Conservation (phyloP, 192 early-diverging fungal species). For the Coemansia sp. region DNA sequence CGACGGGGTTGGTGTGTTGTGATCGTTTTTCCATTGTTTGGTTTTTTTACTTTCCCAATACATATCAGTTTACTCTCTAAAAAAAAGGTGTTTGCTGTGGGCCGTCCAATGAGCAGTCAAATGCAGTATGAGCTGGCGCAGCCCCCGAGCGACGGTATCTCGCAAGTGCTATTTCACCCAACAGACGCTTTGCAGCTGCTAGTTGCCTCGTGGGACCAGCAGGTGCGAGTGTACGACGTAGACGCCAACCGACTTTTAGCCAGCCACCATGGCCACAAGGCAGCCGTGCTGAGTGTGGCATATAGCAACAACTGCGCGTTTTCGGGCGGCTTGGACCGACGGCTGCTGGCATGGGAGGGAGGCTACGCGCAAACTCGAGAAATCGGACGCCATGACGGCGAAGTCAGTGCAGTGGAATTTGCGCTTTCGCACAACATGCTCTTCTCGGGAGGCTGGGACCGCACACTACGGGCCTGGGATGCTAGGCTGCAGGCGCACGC, state of each 20-base stretch:
- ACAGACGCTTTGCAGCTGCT: constrained; percentile 64
- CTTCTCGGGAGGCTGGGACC: constrained; percentile 93
- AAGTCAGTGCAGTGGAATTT: constrained; percentile 68
- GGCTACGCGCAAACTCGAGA: constrained; percentile 53
- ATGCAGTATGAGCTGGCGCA: constrained; percentile 70
- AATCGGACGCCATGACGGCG: constrained; percentile 79
- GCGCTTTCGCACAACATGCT: constrained; percentile 55
- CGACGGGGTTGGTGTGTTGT: no score
- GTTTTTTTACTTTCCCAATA: background rate
- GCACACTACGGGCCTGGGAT: constrained; percentile 63
- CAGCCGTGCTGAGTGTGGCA: constrained; percentile 75
- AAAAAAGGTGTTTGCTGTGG: background rate
- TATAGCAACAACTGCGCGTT: constrained; percentile 63
- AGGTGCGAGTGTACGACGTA: constrained; percentile 80
- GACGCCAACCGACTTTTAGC: constrained; percentile 55
- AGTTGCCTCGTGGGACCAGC: constrained; percentile 90
- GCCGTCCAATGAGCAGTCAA: constrained; percentile 25
- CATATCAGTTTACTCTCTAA: no score
- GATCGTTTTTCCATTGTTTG: no score
- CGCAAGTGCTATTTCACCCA: constrained; percentile 69
- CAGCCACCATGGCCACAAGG: constrained; percentile 60
- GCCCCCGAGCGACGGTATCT: constrained; percentile 85
- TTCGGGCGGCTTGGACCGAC: constrained; percentile 74
- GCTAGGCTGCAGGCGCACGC: constrained; percentile 45
- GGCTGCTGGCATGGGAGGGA: constrained; percentile 68